Base-by-base conservation (phyloP, 495 filamentous ascomycete genomes). In the Aspergillus sclerotioniger region DNA sequence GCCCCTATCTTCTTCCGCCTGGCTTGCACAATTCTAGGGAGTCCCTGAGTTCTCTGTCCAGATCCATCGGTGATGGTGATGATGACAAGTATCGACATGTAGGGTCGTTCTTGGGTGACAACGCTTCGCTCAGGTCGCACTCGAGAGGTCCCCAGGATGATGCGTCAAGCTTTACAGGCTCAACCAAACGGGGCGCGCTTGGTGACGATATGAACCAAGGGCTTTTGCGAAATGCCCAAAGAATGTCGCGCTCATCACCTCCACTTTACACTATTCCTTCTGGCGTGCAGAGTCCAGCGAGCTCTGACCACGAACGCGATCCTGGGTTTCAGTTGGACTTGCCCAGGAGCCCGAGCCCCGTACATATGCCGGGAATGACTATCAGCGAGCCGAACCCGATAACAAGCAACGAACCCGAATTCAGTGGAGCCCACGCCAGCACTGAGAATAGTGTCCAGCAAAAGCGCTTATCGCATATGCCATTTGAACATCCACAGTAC, bases 11-110 rank as follows among this genome's bases (percentile, higher is more conserved):
- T 12, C 76, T 98, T n/a, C 92, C 94, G 1, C 90, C 89, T 0
- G 86, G 82, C 12, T 62, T 94, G 28, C 84, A 92, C 17, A 80
- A 80, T 66, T 96, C 94, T 1, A 82, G 83, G 32, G 91, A 95
- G 53, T 98, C 93, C 15, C 67, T 97, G 50, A 84, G 92, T 63
- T 93, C 91, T 0, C 74, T 96, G 52, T 87, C 90, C n/a, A 82
- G 88, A 20, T 85, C 84, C 8, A 81, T 89, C 16, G 76, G 83
- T n/a, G 37, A 41, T 32, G 79, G 80, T 50, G 77, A 82, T 48
- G 86, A 96, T 64, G 92, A 96, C 71, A 92, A 90, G 17, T 98
- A 97, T 67, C 83, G 90, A 28, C 90, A 84, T 0, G 84, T 90
- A 15, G 77, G 80, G 2, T 78, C 80, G 13, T 85, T 87, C 58